These are phyloP conservation scores for Russula virescens DNA, from an alignment of 768 basidiomycete genomes.

Conservation along the genomic window DNA sequence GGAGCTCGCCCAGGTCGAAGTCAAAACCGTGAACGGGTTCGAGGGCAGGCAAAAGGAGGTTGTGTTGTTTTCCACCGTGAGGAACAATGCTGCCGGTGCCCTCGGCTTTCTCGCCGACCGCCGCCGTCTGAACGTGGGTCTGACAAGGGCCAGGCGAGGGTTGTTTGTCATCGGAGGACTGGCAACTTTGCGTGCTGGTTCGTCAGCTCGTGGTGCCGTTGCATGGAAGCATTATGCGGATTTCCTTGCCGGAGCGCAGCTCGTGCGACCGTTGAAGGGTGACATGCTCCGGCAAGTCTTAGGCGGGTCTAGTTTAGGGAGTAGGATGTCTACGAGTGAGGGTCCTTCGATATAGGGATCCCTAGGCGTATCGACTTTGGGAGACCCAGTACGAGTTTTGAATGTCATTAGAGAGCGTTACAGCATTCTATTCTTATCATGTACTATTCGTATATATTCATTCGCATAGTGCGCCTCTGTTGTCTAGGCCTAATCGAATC, in stretches of 20 bases:
- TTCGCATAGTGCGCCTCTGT: not conserved
- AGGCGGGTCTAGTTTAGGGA: slow-evolving; percentile 3
- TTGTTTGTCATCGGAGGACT: slow-evolving; percentile 75
- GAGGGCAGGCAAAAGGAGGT: slow-evolving; percentile 92
- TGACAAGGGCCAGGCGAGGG: slow-evolving; percentile 85
- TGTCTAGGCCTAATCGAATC: not conserved
- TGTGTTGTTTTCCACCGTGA: slow-evolving; percentile 86
- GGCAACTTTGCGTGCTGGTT: slow-evolving; percentile 52
- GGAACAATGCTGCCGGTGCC: slow-evolving; percentile 68
- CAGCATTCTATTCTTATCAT: not conserved
- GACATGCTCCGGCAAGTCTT: slow-evolving; percentile 24
- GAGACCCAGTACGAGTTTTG: not conserved
- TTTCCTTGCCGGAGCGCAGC: slow-evolving; percentile 45
- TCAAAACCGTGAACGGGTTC: slow-evolving; percentile 93
- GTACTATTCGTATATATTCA: not conserved
- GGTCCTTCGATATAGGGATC: not conserved
- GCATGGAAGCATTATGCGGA: slow-evolving; percentile 60
- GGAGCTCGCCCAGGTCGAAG: slow-evolving; percentile 65
- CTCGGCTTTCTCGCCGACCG: slow-evolving; percentile 90
- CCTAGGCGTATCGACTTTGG: not conserved
- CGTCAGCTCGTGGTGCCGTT: slow-evolving; percentile 26
- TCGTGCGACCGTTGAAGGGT: slow-evolving; percentile 48
- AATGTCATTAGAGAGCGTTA: too few species aligned
- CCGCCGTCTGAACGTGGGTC: slow-evolving; percentile 81
- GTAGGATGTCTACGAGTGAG: not conserved